phyloP scores from a whole-genome alignment of 495 filamentous ascomycete species.

The Penicillium mononematosum region DNA sequence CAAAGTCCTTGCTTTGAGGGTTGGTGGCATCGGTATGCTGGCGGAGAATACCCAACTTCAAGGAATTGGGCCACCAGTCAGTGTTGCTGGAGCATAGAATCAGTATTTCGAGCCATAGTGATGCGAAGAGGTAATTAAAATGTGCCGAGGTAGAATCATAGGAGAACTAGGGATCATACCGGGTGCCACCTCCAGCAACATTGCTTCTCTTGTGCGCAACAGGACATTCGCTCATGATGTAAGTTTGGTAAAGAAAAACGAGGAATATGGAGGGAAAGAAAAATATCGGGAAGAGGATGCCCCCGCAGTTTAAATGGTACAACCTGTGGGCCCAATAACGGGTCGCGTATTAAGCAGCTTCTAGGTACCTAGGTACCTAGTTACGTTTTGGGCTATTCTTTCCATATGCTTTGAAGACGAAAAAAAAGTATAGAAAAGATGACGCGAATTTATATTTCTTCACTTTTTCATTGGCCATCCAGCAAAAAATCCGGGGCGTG shows the following conservation, averaged over 20 bases:
- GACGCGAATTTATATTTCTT: neutral
- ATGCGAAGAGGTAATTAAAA: neutral
- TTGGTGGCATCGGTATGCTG: slow-evolving; percentile 63
- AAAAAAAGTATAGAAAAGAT: neutral
- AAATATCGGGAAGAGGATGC: neutral
- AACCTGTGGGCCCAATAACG: slow-evolving; percentile 3
- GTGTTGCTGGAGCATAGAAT: slow-evolving; percentile 34
- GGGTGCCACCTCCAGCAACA: slow-evolving; percentile 59
- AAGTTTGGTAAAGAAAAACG: neutral
- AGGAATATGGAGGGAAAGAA: neutral
- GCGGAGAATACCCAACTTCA: slow-evolving; percentile 68
- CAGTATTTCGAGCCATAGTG: neutral
- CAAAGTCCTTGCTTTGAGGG: slow-evolving; percentile 58
- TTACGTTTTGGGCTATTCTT: neutral
- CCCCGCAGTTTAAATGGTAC: slow-evolving; percentile 15
- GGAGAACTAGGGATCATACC: slow-evolving; percentile 8
- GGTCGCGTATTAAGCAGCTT: slow-evolving; percentile 9
- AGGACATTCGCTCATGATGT: slow-evolving; percentile 49
- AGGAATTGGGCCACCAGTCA: slow-evolving; percentile 69
- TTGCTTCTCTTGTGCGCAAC: slow-evolving; percentile 45
- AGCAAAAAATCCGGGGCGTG: slow-evolving; percentile 4
- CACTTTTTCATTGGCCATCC: neutral
- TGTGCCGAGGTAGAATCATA: neutral
- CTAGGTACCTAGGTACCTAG: too few species aligned
- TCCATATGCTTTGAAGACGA: neutral